These are phyloP conservation scores for Cicer pinnatifidum DNA, from an alignment of 306 rosid genomes.

Conservation along the genomic window DNA sequence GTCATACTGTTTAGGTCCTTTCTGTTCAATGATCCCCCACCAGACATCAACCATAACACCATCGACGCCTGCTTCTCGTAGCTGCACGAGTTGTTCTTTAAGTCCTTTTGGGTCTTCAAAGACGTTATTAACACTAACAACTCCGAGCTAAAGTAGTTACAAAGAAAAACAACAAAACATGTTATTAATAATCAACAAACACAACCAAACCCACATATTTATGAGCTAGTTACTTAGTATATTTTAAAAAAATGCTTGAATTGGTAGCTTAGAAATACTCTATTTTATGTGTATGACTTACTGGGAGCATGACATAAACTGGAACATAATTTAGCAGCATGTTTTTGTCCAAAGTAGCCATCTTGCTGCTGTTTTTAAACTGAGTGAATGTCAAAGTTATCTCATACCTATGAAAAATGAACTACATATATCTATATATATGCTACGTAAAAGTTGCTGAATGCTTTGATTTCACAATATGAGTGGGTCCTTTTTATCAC, in stretches of 20 bases:
- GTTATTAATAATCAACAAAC: neutral
- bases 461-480: no score
- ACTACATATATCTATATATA: no score
- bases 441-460: no score
- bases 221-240: neutral
- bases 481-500: no score
- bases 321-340: conserved; percentile 79
- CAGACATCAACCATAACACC: conserved; percentile 96
- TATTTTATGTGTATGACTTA: conserved; percentile 51
- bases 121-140: conserved; percentile 57
- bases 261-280: neutral
- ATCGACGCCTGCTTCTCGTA: conserved; percentile 63
- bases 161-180: conserved; percentile 3
- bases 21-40: conserved; percentile 83
- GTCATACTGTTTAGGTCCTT: conserved; percentile 71
- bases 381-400: neutral
- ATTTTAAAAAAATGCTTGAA: neutral
- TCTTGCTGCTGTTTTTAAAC: neutral
- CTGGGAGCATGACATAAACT: conserved; percentile 82
- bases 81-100: conserved; percentile 56
- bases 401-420: neutral
- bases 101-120: conserved; percentile 60
- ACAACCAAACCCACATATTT: neutral
- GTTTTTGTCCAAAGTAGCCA: conserved; percentile 47
- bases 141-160: conserved; percentile 59